These are phyloP conservation scores for Byssoonygena ceratinophila DNA, from an alignment of 2,329 filamentous ascomycete species.

Conservation along the genomic window DNA sequence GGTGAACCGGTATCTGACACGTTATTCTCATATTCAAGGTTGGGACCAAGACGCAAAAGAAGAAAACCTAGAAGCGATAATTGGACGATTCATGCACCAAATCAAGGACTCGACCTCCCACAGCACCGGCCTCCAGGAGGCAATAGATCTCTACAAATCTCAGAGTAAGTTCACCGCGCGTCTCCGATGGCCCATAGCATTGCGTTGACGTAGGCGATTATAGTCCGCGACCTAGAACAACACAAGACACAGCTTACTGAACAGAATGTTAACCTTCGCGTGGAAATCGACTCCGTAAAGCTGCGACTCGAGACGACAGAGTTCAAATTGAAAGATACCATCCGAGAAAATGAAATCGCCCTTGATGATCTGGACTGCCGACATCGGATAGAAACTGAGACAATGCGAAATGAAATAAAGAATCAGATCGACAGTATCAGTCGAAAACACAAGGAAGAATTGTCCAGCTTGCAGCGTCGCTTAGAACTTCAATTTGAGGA, in stretches of 20 bases:
- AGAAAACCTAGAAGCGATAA: conserved; percentile 64
- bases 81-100: conserved; percentile 59
- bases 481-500: conserved; percentile 58
- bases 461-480: conserved; percentile 54
- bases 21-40: conserved; percentile 64
- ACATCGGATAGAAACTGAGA: conserved; percentile 37
- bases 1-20: conserved; percentile 52
- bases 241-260: conserved; percentile 42
- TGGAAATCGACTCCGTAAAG: conserved; percentile 56
- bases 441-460: conserved; percentile 55
- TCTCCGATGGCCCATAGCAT: neutral
- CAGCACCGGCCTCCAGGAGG: conserved; percentile 60
- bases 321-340: conserved; percentile 42
- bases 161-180: conserved; percentile 48
- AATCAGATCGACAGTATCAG: conserved; percentile 44
- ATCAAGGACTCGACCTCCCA: conserved; percentile 60
- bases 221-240: conserved; percentile 49
- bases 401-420: conserved; percentile 35
- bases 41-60: conserved; percentile 73
- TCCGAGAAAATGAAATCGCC: conserved; percentile 43
- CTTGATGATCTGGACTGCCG: conserved; percentile 45
- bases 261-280: conserved; percentile 47
- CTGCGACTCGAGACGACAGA: conserved; percentile 43
- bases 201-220: neutral
- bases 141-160: conserved; percentile 56